These are phyloP conservation scores for Aspergillus uvarum DNA, from an alignment of 2,329 filamentous ascomycete genomes.

Conservation along the genomic window DNA sequence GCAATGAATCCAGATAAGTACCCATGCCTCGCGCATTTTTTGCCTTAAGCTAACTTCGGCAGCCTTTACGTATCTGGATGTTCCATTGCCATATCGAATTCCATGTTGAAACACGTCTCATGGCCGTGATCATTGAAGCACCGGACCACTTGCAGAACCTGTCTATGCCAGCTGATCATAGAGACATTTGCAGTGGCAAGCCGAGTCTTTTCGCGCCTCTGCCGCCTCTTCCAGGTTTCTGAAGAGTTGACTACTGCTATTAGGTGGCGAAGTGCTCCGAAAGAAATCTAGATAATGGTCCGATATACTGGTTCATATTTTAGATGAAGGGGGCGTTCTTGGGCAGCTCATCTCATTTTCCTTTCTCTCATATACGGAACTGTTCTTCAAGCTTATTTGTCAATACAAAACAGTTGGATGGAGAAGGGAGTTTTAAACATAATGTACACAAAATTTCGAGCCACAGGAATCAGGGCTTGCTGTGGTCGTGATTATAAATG, in stretches of 20 bases:
- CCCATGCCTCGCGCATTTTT: not conserved
- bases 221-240: not conserved
- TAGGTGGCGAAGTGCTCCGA: not conserved
- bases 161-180: conserved; percentile 6
- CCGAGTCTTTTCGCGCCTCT: conserved; percentile 2
- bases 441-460: not conserved
- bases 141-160: conserved; percentile 21
- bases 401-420: not conserved
- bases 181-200: not conserved
- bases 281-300: no score
- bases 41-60: not conserved
- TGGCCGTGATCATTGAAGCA: conserved; percentile 34
- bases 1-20: conserved; percentile 36
- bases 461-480: not conserved
- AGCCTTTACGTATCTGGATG: conserved; percentile 29
- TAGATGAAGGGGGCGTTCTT: not conserved
- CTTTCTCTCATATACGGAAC: not conserved
- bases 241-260: not conserved
- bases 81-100: conserved; percentile 41
- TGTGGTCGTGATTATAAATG: no score
- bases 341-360: not conserved
- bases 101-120: conserved; percentile 35
- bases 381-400: not conserved
- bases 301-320: not conserved
- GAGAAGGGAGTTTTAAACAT: not conserved